Conservation (phyloP, 345 rosid genomes). For the Moricandia arvensis region DNA sequence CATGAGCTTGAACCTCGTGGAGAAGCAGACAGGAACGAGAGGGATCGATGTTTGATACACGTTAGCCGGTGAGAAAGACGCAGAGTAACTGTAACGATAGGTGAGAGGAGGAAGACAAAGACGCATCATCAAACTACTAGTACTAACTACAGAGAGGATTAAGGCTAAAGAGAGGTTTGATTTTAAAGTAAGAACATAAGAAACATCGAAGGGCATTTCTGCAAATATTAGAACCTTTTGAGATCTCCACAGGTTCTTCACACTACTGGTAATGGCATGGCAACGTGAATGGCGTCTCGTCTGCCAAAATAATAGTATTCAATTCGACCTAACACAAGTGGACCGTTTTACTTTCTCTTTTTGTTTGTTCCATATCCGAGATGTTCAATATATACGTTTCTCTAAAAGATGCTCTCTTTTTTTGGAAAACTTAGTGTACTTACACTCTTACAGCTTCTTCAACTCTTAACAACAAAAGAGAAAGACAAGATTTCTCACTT, state of each 20-base stretch:
- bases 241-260: slow-evolving; percentile 74
- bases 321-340: slow-evolving; percentile 25
- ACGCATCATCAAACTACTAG: slow-evolving; percentile 41
- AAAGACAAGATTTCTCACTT: background rate
- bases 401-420: background rate
- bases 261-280: slow-evolving; percentile 24
- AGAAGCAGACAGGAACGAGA: slow-evolving; percentile 38
- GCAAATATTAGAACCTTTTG: slow-evolving; percentile 48
- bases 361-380: background rate
- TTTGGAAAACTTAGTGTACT: background rate
- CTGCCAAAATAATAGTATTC: slow-evolving; percentile 19
- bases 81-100: slow-evolving; percentile 28
- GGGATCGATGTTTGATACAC: slow-evolving; percentile 34
- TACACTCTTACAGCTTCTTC: slow-evolving; percentile 22
- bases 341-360: slow-evolving; percentile 1
- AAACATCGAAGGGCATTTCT: slow-evolving; percentile 49
- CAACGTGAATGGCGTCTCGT: slow-evolving; percentile 1
- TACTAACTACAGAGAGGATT: background rate
- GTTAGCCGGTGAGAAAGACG: slow-evolving; percentile 33
- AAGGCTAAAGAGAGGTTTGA: background rate
- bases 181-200: slow-evolving; percentile 43
- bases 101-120: slow-evolving; percentile 55
- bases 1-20: slow-evolving; percentile 33
- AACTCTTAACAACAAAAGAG: background rate
- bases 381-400: background rate